phyloP scores from a whole-genome alignment of 129 eudicot species.

The Centella asiatica region DNA sequence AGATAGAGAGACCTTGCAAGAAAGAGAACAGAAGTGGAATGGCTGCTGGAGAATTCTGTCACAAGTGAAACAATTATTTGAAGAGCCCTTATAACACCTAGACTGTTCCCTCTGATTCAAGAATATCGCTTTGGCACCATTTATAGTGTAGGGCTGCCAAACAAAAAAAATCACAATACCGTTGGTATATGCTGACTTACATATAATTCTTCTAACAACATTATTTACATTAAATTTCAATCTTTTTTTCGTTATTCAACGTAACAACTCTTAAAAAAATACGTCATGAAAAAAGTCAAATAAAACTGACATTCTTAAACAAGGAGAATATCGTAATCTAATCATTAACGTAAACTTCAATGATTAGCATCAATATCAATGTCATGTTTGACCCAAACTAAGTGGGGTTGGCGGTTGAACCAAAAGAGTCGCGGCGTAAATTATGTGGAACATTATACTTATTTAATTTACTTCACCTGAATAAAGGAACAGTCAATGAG shows the following conservation, averaged over 20 bases:
- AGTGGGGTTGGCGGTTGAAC: background rate
- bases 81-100: slow-evolving; percentile 50
- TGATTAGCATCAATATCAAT: no score
- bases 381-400: background rate
- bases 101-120: slow-evolving; percentile 74
- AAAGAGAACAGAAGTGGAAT: slow-evolving; percentile 75
- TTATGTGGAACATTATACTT: background rate
- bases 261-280: no score
- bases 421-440: background rate
- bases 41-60: slow-evolving; percentile 80
- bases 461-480: slow-evolving; percentile 42
- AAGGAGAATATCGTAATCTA: no score
- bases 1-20: slow-evolving; percentile 64
- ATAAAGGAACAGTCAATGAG: slow-evolving; percentile 79
- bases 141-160: slow-evolving; percentile 85
- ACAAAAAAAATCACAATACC: no score
- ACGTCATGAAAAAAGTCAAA: no score
- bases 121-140: slow-evolving; percentile 82
- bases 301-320: no score
- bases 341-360: no score
- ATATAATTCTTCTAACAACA: no score
- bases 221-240: no score
- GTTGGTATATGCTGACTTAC: no score
- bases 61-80: slow-evolving; percentile 66
- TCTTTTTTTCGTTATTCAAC: no score